phyloP scores from a whole-genome alignment of 495 filamentous ascomycete species.

The Xylona heveae region DNA sequence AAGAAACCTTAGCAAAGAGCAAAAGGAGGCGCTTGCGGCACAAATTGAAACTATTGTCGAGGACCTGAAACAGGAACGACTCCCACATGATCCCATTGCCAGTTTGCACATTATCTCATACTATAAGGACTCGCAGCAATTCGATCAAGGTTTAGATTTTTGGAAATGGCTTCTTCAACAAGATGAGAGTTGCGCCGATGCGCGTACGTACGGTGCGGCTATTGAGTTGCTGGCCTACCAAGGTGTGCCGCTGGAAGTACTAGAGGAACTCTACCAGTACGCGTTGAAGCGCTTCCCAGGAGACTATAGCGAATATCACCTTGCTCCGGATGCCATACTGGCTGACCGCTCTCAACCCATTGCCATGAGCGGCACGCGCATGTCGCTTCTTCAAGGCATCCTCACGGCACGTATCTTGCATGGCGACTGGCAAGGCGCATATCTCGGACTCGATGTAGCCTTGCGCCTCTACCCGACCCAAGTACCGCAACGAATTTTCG shows the following conservation, averaged over 20 bases:
- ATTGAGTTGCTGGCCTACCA: constrained; percentile 23
- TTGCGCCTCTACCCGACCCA: constrained; percentile 21
- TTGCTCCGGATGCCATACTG: constrained; percentile 17
- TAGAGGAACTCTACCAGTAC: constrained; percentile 20
- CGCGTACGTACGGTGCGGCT: constrained; percentile 22
- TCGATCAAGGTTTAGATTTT: constrained; percentile 16
- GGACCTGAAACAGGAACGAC: constrained; percentile 12
- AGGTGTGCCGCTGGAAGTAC: constrained; percentile 13
- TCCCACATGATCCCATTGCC: constrained; percentile 18
- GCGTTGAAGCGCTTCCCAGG: constrained; percentile 20
- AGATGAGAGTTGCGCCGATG: constrained; percentile 14
- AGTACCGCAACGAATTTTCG: constrained; percentile 18
- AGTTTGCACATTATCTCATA: constrained; percentile 22
- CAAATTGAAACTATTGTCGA: constrained; percentile 13
- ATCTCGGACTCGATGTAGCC: constrained; percentile 24
- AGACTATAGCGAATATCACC: constrained; percentile 18
- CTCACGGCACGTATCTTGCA: constrained; percentile 20
- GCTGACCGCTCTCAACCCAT: constrained; percentile 11
- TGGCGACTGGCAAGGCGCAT: constrained; percentile 23
- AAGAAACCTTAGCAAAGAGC: neutral
- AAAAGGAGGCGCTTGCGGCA: constrained; percentile 6
- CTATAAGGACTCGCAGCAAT: constrained; percentile 20
- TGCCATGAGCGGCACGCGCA: constrained; percentile 13
- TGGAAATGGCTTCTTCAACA: constrained; percentile 21
- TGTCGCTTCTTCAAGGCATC: constrained; percentile 25